Percentiles rank a stretch among this genome's conserved stretches.
Conservation (phyloP, 176 grass and related monocot genomes). For the Oryza coarctata region DNA sequence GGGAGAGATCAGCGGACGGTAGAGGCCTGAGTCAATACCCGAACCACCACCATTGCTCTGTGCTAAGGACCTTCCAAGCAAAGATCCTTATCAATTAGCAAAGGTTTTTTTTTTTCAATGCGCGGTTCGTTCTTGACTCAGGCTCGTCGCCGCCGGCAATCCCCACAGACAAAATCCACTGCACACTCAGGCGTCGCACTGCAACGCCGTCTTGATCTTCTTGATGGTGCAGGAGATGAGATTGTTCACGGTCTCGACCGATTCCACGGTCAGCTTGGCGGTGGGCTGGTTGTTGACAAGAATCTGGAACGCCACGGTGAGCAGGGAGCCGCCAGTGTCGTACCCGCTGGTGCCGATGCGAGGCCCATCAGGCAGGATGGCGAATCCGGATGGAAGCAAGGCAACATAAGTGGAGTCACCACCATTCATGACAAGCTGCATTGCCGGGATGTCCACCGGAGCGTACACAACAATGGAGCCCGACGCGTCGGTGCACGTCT, state of each 20-base stretch:
- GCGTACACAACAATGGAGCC: conserved; percentile 97
- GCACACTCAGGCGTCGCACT: conserved; percentile 41
- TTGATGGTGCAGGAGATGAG: conserved; percentile 94
- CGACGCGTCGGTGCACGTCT: conserved; percentile 86
- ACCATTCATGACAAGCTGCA: conserved; percentile 97
- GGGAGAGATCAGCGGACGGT: not conserved
- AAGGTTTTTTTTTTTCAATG: conserved; percentile 53
- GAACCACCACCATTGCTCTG: conserved; percentile 99
- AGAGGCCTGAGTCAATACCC: conserved; percentile 92
- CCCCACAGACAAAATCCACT: not conserved
- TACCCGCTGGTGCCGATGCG: conserved; percentile 13
- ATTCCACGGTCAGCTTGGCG: conserved; percentile 81
- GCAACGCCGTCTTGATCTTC: conserved; percentile 86
- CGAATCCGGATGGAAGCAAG: conserved; percentile 87
- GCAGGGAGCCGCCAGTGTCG: conserved; percentile 51
- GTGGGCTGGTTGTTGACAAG: conserved; percentile 98
- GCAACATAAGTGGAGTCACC: conserved; percentile 92
- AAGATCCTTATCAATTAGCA: conserved; percentile 87
- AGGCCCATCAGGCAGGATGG: conserved; percentile 76
- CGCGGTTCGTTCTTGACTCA: conserved; percentile 99
- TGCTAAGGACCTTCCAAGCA: conserved; percentile 37
- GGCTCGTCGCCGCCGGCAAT: not conserved
- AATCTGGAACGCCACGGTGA: conserved; percentile 95
- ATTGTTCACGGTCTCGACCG: conserved; percentile 89
- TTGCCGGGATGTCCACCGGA: conserved; percentile 90